Base-by-base conservation (phyloP, 345 rosid genomes). In the Salix suchowensis region DNA sequence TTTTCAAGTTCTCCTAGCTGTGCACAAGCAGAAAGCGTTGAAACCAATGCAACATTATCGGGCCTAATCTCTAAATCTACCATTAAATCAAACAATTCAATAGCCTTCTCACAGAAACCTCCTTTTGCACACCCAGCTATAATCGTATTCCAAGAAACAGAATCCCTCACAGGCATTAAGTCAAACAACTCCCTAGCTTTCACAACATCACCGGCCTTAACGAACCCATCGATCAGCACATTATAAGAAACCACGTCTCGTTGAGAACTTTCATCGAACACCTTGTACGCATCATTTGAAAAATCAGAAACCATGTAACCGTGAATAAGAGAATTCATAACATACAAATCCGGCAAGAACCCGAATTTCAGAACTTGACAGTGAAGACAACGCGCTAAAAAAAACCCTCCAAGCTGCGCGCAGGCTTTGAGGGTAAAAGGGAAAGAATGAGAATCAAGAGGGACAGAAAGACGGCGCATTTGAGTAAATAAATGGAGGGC, bases 21-120 rank as follows among this genome's bases (percentile, higher is more conserved):
- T 1, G 92, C 92, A 80, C 96, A 91, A 73, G 96, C 97, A 40
- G 97, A 92, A 36, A 92, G 92, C 74, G 88, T 85, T n/a, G 96
- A 88, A 40, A 91, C 94, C 78, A 92, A 76, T 1, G 94, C 88
- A 2, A 86, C 37, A 50, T 89, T 87, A 54, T 91, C 90, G 3
- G 90, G 94, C 67, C 42, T 77, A 32, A 88, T 7, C 30, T 77
- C 82, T 6, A 69, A 81, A 77, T 11, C 84, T 70, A 85, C 78
- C 94, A 91, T 87, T n/a, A 65, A 75, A 71, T 79, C 15, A 40
- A 91, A 91, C 52, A 92, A 71, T 1, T 71, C 73, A 67, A 91
- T 83, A 4, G 94, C 91, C 75, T 89, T 87, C 65, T 77, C 48
- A 28, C 81, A 83, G 24, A 69, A 75, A 24, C 82, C 82, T 79